Percentiles rank a stretch among this genome's conserved stretches.
These are phyloP conservation scores for Acanthamoeba rhysodes DNA, from an alignment of 208 protist species.

Conservation along the genomic window DNA sequence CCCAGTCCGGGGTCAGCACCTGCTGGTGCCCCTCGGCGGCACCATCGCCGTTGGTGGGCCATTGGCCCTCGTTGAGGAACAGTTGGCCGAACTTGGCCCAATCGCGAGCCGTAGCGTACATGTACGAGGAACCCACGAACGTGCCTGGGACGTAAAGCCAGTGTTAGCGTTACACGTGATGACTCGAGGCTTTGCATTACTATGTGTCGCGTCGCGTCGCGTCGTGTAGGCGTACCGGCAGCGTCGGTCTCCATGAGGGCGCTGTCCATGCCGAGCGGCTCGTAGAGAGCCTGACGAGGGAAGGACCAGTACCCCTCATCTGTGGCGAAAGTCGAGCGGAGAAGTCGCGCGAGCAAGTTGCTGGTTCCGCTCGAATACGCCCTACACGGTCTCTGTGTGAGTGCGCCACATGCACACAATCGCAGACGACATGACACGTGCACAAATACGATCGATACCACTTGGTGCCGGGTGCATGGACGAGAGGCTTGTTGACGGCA, in stretches of 20 bases:
- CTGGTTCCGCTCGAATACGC: conserved; percentile 4
- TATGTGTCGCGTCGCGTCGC: too few relatives aligned
- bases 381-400: neutral
- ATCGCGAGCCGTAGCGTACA: conserved; percentile 5
- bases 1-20: neutral
- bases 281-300: neutral
- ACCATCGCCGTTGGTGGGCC: neutral
- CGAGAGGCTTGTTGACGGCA: neutral
- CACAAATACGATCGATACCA: neutral
- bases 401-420: neutral
- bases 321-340: neutral
- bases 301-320: conserved; percentile 18
- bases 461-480: neutral
- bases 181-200: neutral
- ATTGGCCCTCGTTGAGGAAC: conserved; percentile 17
- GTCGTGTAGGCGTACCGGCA: neutral
- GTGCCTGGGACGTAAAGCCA: neutral
- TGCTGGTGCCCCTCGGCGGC: neutral
- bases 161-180: neutral
- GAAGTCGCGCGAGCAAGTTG: neutral
- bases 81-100: conserved; percentile 33
- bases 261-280: neutral
- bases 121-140: conserved; percentile 16
- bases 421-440: too few relatives aligned
- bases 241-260: conserved; percentile 25